These are phyloP conservation scores for Paracorniculantispora psalliotae DNA, from an alignment of 2,329 filamentous ascomycete species.

Conservation along the genomic window DNA sequence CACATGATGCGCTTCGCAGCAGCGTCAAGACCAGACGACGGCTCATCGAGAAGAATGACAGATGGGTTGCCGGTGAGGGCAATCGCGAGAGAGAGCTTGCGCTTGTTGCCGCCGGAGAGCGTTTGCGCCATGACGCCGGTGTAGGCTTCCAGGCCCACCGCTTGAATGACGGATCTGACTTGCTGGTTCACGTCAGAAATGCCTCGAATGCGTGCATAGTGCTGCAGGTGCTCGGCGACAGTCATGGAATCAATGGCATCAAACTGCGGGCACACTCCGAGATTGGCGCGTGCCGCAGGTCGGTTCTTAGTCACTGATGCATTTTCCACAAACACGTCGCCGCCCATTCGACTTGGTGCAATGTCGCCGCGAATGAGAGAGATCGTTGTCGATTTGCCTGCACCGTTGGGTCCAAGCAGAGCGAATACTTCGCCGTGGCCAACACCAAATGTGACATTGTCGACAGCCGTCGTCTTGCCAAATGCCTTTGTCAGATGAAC, in stretches of 20 bases:
- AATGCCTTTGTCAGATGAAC: constrained; percentile 66
- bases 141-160: constrained; percentile 61
- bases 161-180: constrained; percentile 58
- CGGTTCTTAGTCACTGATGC: constrained; percentile 59
- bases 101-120: constrained; percentile 71
- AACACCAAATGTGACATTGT: constrained; percentile 68
- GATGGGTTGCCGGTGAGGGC: constrained; percentile 71
- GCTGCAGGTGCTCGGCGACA: constrained; percentile 63
- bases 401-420: constrained; percentile 71
- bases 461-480: constrained; percentile 57
- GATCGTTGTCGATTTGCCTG: constrained; percentile 70
- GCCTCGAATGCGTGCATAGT: constrained; percentile 68
- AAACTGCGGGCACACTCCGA: constrained; percentile 69
- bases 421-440: constrained; percentile 66
- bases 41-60: constrained; percentile 71
- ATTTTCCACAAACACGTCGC: constrained; percentile 65
- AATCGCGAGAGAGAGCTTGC: constrained; percentile 69
- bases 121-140: constrained; percentile 58
- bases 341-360: constrained; percentile 47
- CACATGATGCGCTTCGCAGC: constrained; percentile 72
- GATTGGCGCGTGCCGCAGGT: constrained; percentile 56
- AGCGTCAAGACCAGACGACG: constrained; percentile 67
- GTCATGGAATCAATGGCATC: constrained; percentile 73
- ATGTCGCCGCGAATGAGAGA: constrained; percentile 69
- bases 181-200: constrained; percentile 53